Percentiles rank a stretch among this genome's conserved stretches.
These are phyloP conservation scores for Xylaria sp. DNA, from an alignment of 2,329 filamentous ascomycete genomes.

Conservation along the genomic window DNA sequence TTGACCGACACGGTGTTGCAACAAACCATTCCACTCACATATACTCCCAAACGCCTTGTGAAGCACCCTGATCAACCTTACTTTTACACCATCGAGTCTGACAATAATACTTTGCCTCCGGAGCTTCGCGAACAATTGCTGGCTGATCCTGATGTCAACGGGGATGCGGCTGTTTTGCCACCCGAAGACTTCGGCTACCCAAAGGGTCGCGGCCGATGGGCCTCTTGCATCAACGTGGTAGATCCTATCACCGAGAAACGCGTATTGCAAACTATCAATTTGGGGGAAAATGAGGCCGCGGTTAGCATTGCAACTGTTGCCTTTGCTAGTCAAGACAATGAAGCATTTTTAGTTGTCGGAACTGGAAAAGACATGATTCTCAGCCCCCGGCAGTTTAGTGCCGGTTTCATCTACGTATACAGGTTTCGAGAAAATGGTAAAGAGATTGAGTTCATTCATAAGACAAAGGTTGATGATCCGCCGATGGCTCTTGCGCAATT, in stretches of 20 bases:
- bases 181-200: slow-evolving; percentile 91
- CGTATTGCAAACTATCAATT: slow-evolving; percentile 80
- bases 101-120: slow-evolving; percentile 88
- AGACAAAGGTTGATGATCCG: slow-evolving; percentile 90
- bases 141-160: slow-evolving; percentile 76
- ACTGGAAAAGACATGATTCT: slow-evolving; percentile 90
- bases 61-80: slow-evolving; percentile 88
- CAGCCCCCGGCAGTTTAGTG: slow-evolving; percentile 77
- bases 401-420: slow-evolving; percentile 92
- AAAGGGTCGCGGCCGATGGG: slow-evolving; percentile 85
- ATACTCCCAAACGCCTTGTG: slow-evolving; percentile 88
- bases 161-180: slow-evolving; percentile 75
- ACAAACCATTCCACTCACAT: slow-evolving; percentile 84
- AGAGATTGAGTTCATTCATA: slow-evolving; percentile 93
- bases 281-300: slow-evolving; percentile 91
- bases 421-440: slow-evolving; percentile 87
- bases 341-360: slow-evolving; percentile 91
- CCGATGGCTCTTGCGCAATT: slow-evolving; percentile 92
- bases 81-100: slow-evolving; percentile 94
- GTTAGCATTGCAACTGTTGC: slow-evolving; percentile 85
- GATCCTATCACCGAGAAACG: slow-evolving; percentile 81
- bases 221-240: slow-evolving; percentile 92
- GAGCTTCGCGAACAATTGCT: slow-evolving; percentile 80
- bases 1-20: slow-evolving; percentile 86
- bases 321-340: slow-evolving; percentile 88